phyloP scores from a whole-genome alignment of 1,139 yeast genomes.

The Wickerhamiella infanticola region DNA sequence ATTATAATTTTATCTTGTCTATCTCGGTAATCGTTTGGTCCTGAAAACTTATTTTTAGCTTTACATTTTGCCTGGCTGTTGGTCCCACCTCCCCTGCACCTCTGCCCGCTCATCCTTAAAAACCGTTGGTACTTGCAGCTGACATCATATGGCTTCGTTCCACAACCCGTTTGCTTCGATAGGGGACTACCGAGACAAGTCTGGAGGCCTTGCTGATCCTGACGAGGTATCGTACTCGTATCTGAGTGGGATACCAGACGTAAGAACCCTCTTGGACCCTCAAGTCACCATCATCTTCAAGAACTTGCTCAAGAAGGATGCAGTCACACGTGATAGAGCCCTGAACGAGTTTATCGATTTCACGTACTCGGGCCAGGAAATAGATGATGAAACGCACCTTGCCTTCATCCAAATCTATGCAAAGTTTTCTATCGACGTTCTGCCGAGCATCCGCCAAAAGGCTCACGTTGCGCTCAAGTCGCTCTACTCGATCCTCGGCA shows the following conservation, averaged over 20 bases:
- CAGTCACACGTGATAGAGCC: constrained; percentile 73
- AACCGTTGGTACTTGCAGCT: background rate
- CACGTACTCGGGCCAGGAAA: constrained; percentile 15
- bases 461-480: constrained; percentile 52
- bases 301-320: constrained; percentile 59
- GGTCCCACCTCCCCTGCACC: too few species aligned
- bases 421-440: constrained; percentile 55
- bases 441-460: constrained; percentile 43
- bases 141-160: constrained; percentile 2
- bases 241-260: constrained; percentile 66
- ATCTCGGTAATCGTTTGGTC: too few species aligned
- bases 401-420: constrained; percentile 78
- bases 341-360: constrained; percentile 37
- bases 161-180: constrained; percentile 14
- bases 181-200: constrained; percentile 7
- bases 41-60: too few species aligned
- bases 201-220: constrained; percentile 23
- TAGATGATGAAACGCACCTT: constrained; percentile 34
- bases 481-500: constrained; percentile 38
- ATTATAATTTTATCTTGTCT: too few species aligned
- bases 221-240: constrained; percentile 60
- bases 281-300: constrained; percentile 52
- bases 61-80: too few species aligned
- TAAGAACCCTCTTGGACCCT: constrained; percentile 40
- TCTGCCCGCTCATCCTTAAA: too few species aligned